Evolutionary conservation across 1,284 basidiomycete genomes (phyloP).

Genomic region (Salmacisia buchloeana): DNA sequence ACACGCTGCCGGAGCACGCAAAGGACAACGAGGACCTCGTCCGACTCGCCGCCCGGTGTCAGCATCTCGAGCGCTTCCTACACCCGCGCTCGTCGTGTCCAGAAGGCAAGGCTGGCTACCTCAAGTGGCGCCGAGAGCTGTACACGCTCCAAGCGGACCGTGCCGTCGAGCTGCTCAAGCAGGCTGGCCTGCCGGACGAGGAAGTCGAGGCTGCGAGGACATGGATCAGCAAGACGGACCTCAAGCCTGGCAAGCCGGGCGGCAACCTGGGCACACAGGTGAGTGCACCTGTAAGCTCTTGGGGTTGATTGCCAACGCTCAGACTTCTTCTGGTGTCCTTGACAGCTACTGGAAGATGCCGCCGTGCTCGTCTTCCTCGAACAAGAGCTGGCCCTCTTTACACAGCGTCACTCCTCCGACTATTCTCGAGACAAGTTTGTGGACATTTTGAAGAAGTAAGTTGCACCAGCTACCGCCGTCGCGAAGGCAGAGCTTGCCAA

Average conservation of each 20-base stretch:
- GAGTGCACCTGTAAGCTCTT: not conserved
- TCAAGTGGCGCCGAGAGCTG: constrained; percentile 42
- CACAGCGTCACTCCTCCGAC: constrained; percentile 24
- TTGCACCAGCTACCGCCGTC: not conserved
- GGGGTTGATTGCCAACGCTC: not conserved
- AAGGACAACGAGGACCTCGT: constrained; percentile 27
- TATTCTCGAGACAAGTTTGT: constrained; percentile 41
- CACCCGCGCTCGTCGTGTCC: constrained; percentile 38
- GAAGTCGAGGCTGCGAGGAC: constrained; percentile 30
- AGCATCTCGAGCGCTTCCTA: constrained; percentile 44
- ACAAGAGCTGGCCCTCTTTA: constrained; percentile 37
- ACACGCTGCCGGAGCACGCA: constrained; percentile 18
- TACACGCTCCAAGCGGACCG: constrained; percentile 40
- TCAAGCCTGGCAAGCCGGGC: constrained; percentile 28
- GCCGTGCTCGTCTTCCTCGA: constrained; percentile 45
- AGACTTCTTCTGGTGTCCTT: not conserved
- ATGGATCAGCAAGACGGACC: constrained; percentile 45
- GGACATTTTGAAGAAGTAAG: constrained; percentile 41
- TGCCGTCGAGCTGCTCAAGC: constrained; percentile 27
- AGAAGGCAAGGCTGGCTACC: constrained; percentile 45
- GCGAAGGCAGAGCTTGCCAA: too few species aligned
- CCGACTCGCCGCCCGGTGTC: constrained; percentile 41
- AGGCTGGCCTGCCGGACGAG: constrained; percentile 22
- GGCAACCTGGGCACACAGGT: constrained; percentile 34
- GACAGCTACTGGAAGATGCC: constrained; percentile 39